Evolutionary conservation across 1,284 basidiomycete species (phyloP).

Genomic region (Puccinia novopanici): DNA sequence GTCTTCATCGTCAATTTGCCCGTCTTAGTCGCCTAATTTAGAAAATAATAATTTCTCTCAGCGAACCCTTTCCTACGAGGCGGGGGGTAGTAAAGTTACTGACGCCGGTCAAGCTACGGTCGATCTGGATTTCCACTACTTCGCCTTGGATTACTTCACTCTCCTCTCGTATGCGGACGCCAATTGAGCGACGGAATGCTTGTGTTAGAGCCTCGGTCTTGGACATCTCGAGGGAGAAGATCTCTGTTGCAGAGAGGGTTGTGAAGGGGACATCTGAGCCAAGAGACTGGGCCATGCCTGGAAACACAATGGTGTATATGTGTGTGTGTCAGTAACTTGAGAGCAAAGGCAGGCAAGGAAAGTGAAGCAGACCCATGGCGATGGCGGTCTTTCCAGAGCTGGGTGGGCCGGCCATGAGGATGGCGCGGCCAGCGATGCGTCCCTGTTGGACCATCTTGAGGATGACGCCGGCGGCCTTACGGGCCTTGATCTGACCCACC

Average conservation of each 20-base stretch:
- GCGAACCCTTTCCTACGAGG: slow-evolving; percentile 1
- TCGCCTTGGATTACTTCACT: slow-evolving; percentile 99
- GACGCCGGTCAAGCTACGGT: slow-evolving; percentile 84
- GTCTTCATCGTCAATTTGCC: slow-evolving; percentile 97
- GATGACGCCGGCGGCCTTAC: slow-evolving; percentile 95
- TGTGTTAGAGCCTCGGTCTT: slow-evolving; percentile 99
- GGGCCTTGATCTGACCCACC: slow-evolving; percentile 91
- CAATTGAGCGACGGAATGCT: slow-evolving; percentile 90
- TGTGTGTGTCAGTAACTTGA: neutral
- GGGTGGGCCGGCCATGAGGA: slow-evolving; percentile 93
- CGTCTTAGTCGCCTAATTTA: slow-evolving; percentile 86
- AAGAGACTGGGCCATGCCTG: slow-evolving; percentile 88
- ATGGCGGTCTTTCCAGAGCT: slow-evolving; percentile 97
- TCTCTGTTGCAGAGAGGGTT: slow-evolving; percentile 96
- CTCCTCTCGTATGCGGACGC: slow-evolving; percentile 95
- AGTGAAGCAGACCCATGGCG: slow-evolving; percentile 73
- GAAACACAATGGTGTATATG: no score
- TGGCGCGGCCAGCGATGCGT: slow-evolving; percentile 87
- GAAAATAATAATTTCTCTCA: neutral
- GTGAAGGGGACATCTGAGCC: slow-evolving; percentile 95
- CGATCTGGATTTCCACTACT: slow-evolving; percentile 98
- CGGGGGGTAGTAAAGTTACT: slow-evolving; percentile 3
- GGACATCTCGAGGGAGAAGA: slow-evolving; percentile 95
- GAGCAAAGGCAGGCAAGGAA: no score
- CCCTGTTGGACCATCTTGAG: slow-evolving; percentile 97